Evolutionary conservation across 2,329 filamentous ascomycete species (phyloP).

Genomic region (Cladosporium sp.): DNA sequence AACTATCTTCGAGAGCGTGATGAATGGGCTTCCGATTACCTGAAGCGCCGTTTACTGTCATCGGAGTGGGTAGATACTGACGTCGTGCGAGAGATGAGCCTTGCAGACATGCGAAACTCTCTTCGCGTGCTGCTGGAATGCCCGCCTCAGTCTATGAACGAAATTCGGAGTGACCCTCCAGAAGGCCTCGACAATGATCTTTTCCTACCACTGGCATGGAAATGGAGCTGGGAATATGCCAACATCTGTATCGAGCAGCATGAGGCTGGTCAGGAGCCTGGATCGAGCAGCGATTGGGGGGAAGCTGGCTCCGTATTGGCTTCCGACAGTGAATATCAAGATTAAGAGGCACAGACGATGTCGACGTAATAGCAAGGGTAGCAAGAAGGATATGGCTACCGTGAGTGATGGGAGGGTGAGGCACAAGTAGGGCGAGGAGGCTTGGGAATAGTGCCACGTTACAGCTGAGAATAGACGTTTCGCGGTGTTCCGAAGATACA

Average conservation of each 20-base stretch:
- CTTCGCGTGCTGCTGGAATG: neutral
- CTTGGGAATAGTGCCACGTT: neutral
- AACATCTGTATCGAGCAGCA: neutral
- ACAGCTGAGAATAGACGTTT: neutral
- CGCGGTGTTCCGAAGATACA: neutral
- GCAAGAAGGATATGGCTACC: neutral
- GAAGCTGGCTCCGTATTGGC: neutral
- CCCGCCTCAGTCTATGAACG: neutral
- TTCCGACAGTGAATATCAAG: neutral
- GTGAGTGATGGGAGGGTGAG: neutral
- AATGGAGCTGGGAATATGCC: neutral
- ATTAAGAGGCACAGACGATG: neutral
- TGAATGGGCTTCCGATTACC: neutral
- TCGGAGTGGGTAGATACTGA: neutral
- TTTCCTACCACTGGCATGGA: slow-evolving; percentile 3
- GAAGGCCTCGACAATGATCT: neutral
- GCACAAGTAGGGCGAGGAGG: neutral
- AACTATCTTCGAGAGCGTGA: neutral
- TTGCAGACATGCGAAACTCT: neutral
- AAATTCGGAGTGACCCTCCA: neutral
- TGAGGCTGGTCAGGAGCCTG: neutral
- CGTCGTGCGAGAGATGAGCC: neutral
- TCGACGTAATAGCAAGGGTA: neutral
- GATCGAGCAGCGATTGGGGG: neutral
- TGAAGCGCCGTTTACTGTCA: neutral